Conservation (phyloP, 2,329 filamentous ascomycete genomes). For the Exophiala bonariae region DNA sequence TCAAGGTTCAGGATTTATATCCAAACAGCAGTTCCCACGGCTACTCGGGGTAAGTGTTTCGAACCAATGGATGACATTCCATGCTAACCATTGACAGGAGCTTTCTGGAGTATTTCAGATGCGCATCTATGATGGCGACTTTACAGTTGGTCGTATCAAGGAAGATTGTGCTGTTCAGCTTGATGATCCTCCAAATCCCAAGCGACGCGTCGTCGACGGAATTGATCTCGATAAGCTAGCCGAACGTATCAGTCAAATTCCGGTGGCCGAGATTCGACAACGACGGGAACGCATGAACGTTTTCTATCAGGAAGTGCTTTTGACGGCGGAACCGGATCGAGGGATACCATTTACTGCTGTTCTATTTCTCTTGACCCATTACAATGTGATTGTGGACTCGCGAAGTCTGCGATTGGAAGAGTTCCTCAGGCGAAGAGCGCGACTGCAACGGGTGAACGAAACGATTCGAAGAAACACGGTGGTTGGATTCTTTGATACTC, state of each 20-base stretch:
- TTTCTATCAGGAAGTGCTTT: slow-evolving; percentile 97
- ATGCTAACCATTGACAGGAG: slow-evolving; percentile 51
- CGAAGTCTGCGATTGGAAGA: slow-evolving; percentile 94
- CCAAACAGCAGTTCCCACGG: slow-evolving; percentile 83
- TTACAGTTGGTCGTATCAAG: slow-evolving; percentile 82
- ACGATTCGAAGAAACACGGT: slow-evolving; percentile 88
- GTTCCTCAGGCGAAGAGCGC: slow-evolving; percentile 83
- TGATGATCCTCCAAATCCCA: slow-evolving; percentile 45
- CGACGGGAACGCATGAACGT: slow-evolving; percentile 79
- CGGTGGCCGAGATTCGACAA: slow-evolving; percentile 71
- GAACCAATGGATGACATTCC: slow-evolving; percentile 6
- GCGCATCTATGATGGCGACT: slow-evolving; percentile 90
- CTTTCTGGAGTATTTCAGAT: slow-evolving; percentile 95
- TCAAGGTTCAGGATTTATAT: slow-evolving; percentile 85
- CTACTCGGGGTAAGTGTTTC: slow-evolving; percentile 67
- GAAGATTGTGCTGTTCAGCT: slow-evolving; percentile 71
- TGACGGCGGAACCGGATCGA: slow-evolving; percentile 83
- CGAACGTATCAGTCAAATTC: slow-evolving; percentile 69
- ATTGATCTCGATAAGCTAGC: slow-evolving; percentile 78
- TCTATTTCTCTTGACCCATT: slow-evolving; percentile 93
- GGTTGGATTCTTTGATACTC: slow-evolving; percentile 91
- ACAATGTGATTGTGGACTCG: slow-evolving; percentile 97
- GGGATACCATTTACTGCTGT: slow-evolving; percentile 91
- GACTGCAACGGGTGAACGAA: slow-evolving; percentile 91
- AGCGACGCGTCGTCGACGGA: slow-evolving; percentile 47